Conservation (phyloP, 768 basidiomycete species). For the Grammothele lineata region DNA sequence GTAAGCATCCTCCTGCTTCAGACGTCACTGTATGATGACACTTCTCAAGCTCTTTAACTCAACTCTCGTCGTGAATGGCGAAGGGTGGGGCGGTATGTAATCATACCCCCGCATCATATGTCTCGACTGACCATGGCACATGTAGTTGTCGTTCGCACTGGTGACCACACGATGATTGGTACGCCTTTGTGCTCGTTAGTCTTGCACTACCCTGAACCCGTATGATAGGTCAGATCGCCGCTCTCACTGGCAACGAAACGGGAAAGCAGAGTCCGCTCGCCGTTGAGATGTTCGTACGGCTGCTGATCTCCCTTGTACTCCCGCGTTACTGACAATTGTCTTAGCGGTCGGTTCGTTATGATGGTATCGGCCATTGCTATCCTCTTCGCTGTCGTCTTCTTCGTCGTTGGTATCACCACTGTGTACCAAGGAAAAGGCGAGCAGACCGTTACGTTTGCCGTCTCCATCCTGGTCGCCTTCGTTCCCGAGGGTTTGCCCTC, state of each 20-base stretch:
- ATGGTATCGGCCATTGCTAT: slow-evolving; percentile 61
- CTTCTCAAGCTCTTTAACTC: slow-evolving; percentile 58
- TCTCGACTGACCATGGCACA: background rate
- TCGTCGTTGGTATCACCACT: slow-evolving; percentile 60
- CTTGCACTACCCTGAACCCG: too few species aligned
- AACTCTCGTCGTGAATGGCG: slow-evolving; percentile 66
- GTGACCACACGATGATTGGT: slow-evolving; percentile 65
- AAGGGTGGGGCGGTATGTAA: slow-evolving; percentile 59
- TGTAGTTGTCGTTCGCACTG: slow-evolving; percentile 60
- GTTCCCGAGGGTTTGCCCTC: slow-evolving; percentile 63
- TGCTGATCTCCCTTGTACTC: background rate
- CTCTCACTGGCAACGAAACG: slow-evolving; percentile 57
- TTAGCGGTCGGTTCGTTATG: slow-evolving; percentile 55
- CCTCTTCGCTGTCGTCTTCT: slow-evolving; percentile 59
- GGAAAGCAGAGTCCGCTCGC: slow-evolving; percentile 66
- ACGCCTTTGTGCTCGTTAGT: slow-evolving; percentile 3
- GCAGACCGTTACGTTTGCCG: slow-evolving; percentile 58
- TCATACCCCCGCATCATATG: background rate
- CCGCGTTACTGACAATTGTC: slow-evolving; percentile 1
- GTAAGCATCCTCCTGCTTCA: slow-evolving; percentile 32
- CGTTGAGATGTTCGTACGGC: slow-evolving; percentile 51
- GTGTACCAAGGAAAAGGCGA: slow-evolving; percentile 60
- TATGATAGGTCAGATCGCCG: slow-evolving; percentile 61
- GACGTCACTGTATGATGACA: too few species aligned
- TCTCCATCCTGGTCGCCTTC: slow-evolving; percentile 58